A percentile compares a stretch with the other conserved stretches of the same genome.
Conservation (phyloP, 2,329 filamentous ascomycete genomes). For the Aspergillus sp. region DNA sequence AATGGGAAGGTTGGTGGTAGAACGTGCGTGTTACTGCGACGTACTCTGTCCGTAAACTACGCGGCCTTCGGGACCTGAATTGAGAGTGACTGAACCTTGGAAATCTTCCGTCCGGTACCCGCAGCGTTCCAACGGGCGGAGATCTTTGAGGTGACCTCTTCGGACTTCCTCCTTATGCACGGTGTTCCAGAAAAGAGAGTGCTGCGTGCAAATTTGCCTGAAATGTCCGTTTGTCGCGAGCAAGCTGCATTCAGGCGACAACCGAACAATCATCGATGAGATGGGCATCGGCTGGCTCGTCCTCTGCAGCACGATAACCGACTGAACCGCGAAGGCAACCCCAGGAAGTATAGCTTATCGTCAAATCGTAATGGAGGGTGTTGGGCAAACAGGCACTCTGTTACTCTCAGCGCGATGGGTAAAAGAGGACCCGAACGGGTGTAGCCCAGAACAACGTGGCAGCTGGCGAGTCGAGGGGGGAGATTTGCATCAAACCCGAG, state of each 20-base stretch:
- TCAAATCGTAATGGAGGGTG: slow-evolving; percentile 1
- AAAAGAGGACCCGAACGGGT: slow-evolving; percentile 14
- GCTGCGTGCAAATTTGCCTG: background rate
- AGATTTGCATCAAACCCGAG: slow-evolving; percentile 12
- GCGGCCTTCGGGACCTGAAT: background rate
- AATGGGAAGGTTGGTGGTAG: background rate
- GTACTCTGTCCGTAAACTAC: background rate
- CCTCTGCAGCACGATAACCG: slow-evolving; percentile 11
- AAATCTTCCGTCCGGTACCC: slow-evolving; percentile 21
- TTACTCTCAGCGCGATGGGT: background rate
- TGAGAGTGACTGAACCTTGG: slow-evolving; percentile 15
- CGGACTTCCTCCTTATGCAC: too few species aligned
- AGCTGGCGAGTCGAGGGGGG: slow-evolving; percentile 20
- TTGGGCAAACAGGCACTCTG: background rate
- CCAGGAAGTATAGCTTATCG: background rate
- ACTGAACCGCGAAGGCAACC: slow-evolving; percentile 4
- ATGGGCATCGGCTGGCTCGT: slow-evolving; percentile 10
- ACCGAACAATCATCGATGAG: slow-evolving; percentile 5
- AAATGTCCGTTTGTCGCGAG: slow-evolving; percentile 8
- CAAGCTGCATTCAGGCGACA: slow-evolving; percentile 11
- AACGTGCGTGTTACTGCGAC: background rate
- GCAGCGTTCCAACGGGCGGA: slow-evolving; percentile 10
- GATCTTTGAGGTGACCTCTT: slow-evolving; percentile 1
- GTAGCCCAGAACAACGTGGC: slow-evolving; percentile 25
- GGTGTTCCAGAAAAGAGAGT: background rate